Evolutionary conservation across 2,329 filamentous ascomycete genomes (phyloP), one percentile per base, ranked within the genome.

Genomic region (Beauveria rudraprayagi): DNA sequence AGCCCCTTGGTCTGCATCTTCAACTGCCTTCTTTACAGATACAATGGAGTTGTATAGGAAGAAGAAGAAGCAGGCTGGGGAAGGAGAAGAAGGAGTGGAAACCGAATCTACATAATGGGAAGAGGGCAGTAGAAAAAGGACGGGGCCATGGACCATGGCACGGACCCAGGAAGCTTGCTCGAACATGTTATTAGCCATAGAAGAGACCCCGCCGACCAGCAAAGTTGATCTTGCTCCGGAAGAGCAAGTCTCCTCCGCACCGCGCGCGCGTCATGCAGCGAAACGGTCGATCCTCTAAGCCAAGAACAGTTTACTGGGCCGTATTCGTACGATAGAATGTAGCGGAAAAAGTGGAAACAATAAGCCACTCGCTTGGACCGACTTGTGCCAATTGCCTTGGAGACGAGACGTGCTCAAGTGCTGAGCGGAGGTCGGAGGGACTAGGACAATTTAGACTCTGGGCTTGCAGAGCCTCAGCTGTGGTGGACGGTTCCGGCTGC

Each of bases 401-500:
- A 40, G 28, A 37, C 34, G 11, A 37, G 34, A 37, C 34, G 40
- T 17, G n/a, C n/a, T n/a, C n/a, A n/a, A n/a, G n/a, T n/a, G 28
- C n/a, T 14, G 19, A 14, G 37, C 37, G 52, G 44, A 24, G 34
- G 34, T 37, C 5, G 11, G 41, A 26, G 30, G 34, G 44, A 43
- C 46, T 58, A 22, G 56, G 46, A 46, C 24, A n/a, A 24, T 16
- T 50, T 50, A 50, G 56, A 58, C 56, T 58, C 22, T 52, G 19
- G 46, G 47, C 56, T 43, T 59, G 56, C 54, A 59, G 56, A 59
- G 56, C 47, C 56, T 59, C 56, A 59, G 46, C 47, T 59, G 41
- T 9, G 14, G 16, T 55, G 19, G 19, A 34, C 17, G 22, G 10
- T 17, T 54, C 19, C 7, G 46, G 16, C 17, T n/a, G 10, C 6